phyloP scores from a whole-genome alignment of 2,329 filamentous ascomycete genomes.

The Alternaria rosae region DNA sequence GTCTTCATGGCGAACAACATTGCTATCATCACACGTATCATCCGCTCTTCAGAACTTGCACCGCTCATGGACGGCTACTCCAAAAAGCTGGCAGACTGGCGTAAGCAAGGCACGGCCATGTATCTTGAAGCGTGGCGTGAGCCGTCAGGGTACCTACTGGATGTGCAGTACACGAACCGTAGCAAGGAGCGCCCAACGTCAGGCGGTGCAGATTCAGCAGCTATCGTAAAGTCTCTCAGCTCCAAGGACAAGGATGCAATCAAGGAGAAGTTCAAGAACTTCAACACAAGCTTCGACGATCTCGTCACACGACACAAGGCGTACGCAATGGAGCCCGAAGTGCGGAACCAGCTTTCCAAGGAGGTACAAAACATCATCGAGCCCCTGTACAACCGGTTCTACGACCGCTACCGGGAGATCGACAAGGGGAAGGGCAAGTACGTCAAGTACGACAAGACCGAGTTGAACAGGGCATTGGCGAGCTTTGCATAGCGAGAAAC shows the following conservation, averaged over 20 bases:
- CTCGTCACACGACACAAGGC: constrained; percentile 82
- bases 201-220: constrained; percentile 75
- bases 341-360: constrained; percentile 77
- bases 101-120: constrained; percentile 81
- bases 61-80: constrained; percentile 70
- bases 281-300: constrained; percentile 91
- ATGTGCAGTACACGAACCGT: constrained; percentile 90
- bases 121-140: constrained; percentile 92
- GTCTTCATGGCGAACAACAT: constrained; percentile 93
- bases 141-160: constrained; percentile 80
- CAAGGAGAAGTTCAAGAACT: constrained; percentile 92
- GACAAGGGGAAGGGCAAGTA: constrained; percentile 99
- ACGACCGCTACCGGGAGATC: constrained; percentile 95
- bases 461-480: constrained; percentile 70
- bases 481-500: constrained; percentile 48
- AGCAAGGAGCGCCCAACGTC: constrained; percentile 67
- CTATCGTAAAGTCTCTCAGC: constrained; percentile 81
- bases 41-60: constrained; percentile 79
- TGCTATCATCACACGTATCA: constrained; percentile 82
- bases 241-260: constrained; percentile 96
- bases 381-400: constrained; percentile 92
- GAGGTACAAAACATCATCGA: constrained; percentile 93
- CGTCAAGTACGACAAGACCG: constrained; percentile 92
- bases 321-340: constrained; percentile 90
- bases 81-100: constrained; percentile 80